These are phyloP conservation scores for Favolaschia claudopus DNA, from an alignment of 768 basidiomycete species.

Conservation along the genomic window DNA sequence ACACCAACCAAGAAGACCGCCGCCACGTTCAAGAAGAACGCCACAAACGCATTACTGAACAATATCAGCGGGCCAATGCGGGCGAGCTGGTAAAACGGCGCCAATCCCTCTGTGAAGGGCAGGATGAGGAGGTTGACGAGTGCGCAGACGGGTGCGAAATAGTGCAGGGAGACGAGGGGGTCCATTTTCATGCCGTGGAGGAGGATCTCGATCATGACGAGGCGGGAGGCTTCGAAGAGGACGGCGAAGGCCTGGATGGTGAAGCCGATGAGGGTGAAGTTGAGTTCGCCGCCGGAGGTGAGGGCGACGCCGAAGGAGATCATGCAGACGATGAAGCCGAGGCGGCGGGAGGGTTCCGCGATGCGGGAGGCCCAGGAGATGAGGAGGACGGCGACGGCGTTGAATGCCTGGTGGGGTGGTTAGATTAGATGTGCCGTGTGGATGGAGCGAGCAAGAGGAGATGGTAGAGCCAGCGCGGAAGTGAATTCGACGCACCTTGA, in stretches of 20 bases:
- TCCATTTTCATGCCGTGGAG: conserved; percentile 98
- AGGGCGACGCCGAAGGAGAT: conserved; percentile 91
- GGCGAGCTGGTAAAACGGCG: conserved; percentile 79
- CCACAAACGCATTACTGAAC: conserved; percentile 83
- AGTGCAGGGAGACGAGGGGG: conserved; percentile 93
- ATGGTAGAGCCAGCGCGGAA: no score
- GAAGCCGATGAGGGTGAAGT: conserved; percentile 89
- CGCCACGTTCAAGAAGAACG: conserved; percentile 90
- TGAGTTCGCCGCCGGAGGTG: conserved; percentile 88
- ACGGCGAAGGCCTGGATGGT: conserved; percentile 88
- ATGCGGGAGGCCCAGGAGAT: conserved; percentile 93
- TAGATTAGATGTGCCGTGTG: neutral
- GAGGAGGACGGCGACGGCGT: conserved; percentile 86
- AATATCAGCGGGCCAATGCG: conserved; percentile 75
- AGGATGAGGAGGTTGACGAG: conserved; percentile 84
- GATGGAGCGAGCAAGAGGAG: neutral
- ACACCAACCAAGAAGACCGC: conserved; percentile 93
- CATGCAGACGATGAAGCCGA: conserved; percentile 85
- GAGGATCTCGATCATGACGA: conserved; percentile 96
- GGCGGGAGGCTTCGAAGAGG: conserved; percentile 88
- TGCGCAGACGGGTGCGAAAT: conserved; percentile 96
- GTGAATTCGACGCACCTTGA: conserved; percentile 86
- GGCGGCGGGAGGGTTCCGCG: conserved; percentile 83
- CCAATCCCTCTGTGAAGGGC: conserved; percentile 92
- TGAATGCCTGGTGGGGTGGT: conserved; percentile 72